Evolutionary conservation across 1,139 yeast genomes (phyloP).

Genomic region (Hansenula sp.): DNA sequence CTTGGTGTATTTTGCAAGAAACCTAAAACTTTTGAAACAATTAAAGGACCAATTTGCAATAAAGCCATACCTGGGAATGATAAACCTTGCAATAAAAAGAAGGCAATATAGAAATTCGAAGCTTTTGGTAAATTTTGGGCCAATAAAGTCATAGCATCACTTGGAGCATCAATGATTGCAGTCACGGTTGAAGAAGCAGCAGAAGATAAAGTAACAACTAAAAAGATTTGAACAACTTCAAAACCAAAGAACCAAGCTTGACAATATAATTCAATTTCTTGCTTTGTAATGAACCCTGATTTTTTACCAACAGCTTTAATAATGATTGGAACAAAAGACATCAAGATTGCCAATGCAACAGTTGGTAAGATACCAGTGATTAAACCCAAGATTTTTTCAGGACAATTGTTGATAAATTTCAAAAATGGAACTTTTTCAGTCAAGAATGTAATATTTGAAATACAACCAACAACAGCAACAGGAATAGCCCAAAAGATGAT

Average conservation of each 20-base stretch:
- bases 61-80: conserved; percentile 64
- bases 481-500: conserved; percentile 84
- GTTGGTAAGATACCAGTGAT: conserved; percentile 79
- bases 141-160: conserved; percentile 50
- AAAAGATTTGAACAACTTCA: conserved; percentile 81
- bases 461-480: conserved; percentile 76
- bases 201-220: conserved; percentile 78
- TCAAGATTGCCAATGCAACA: conserved; percentile 58
- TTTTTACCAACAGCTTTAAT: conserved; percentile 70
- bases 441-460: conserved; percentile 69
- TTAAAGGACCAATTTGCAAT: conserved; percentile 45
- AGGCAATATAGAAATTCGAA: conserved; percentile 71
- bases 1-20: conserved; percentile 62
- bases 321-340: conserved; percentile 76
- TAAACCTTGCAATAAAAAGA: conserved; percentile 61
- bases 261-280: conserved; percentile 73
- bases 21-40: conserved; percentile 37
- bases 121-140: conserved; percentile 64
- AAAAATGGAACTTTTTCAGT: conserved; percentile 58
- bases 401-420: conserved; percentile 60
- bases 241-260: conserved; percentile 87
- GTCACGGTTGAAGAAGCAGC: conserved; percentile 70
- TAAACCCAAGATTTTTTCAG: conserved; percentile 52
- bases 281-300: conserved; percentile 68
- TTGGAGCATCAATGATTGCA: conserved; percentile 50